phyloP scores from a whole-genome alignment of 1,139 yeast genomes.

The Zygosaccharomyces sapae region DNA sequence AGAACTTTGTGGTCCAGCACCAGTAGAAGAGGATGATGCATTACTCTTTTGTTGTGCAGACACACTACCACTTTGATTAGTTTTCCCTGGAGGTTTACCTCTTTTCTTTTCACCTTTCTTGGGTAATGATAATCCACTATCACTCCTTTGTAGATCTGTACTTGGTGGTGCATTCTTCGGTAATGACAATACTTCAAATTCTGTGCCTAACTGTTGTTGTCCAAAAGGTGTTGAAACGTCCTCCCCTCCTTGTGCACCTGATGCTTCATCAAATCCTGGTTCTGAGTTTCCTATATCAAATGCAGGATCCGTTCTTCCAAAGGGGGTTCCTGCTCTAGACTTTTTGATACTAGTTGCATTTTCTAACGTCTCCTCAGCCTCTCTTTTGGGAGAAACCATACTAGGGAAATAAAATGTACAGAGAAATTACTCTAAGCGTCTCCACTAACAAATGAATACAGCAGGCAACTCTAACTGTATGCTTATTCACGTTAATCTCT shows the following conservation, averaged over 20 bases:
- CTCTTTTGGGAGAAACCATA: constrained; percentile 20
- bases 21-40: constrained; percentile 9
- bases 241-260: constrained; percentile 5
- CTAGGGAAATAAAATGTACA: not conserved
- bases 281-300: constrained; percentile 19
- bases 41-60: constrained; percentile 13
- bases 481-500: not conserved
- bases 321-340: constrained; percentile 15
- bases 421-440: not conserved
- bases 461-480: not conserved
- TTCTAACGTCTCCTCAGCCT: constrained; percentile 12
- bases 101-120: constrained; percentile 22
- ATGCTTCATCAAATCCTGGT: constrained; percentile 6
- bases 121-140: constrained; percentile 17
- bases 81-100: constrained; percentile 38
- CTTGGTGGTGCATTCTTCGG: constrained; percentile 24
- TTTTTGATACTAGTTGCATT: constrained; percentile 15
- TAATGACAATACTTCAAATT: constrained; percentile 9
- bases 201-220: constrained; percentile 11
- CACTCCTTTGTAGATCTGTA: constrained; percentile 16
- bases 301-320: constrained; percentile 19
- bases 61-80: constrained; percentile 4
- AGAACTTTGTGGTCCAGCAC: constrained; percentile 18
- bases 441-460: not conserved
- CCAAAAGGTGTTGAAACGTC: constrained; percentile 24